phyloP scores from a whole-genome alignment of 805 yeast genomes.

The Monosporozyma servazzii region DNA sequence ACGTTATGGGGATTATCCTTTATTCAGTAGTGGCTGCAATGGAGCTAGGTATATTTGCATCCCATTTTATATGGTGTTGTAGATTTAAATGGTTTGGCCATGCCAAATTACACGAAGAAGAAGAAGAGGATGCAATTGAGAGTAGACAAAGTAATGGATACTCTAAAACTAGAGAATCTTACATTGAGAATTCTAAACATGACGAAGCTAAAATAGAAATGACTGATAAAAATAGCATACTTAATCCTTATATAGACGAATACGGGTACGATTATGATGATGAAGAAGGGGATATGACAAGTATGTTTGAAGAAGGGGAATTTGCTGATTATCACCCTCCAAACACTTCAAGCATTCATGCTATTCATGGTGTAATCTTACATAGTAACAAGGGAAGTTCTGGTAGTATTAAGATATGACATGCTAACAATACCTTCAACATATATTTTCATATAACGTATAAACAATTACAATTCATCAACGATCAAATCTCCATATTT shows the following conservation, averaged over 20 bases:
- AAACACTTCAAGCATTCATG: constrained; percentile 3
- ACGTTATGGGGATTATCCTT: constrained; percentile 66
- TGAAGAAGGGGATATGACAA: not conserved
- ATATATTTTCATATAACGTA: too few relatives aligned
- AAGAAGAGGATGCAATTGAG: not conserved
- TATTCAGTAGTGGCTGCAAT: constrained; percentile 64
- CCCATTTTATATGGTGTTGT: constrained; percentile 64
- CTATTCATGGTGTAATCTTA: constrained; percentile 7
- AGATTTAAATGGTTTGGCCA: constrained; percentile 30
- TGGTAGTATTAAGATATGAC: constrained; percentile 2
- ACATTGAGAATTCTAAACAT: not conserved
- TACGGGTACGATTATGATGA: not conserved
- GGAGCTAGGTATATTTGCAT: constrained; percentile 67
- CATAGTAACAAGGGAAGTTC: not conserved
- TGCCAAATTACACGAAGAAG: not conserved
- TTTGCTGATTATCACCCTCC: not conserved
- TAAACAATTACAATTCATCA: too few relatives aligned
- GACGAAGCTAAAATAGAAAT: not conserved
- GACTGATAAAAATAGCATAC: not conserved
- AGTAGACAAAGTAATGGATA: too few relatives aligned
- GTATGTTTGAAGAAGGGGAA: not conserved
- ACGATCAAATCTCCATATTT: too few relatives aligned
- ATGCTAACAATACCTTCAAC: not conserved
- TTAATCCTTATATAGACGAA: not conserved
- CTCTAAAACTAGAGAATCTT: too few relatives aligned